Evolutionary conservation across 2,329 filamentous ascomycete genomes (phyloP).

Genomic region (Aspergillus quadricinctus): DNA sequence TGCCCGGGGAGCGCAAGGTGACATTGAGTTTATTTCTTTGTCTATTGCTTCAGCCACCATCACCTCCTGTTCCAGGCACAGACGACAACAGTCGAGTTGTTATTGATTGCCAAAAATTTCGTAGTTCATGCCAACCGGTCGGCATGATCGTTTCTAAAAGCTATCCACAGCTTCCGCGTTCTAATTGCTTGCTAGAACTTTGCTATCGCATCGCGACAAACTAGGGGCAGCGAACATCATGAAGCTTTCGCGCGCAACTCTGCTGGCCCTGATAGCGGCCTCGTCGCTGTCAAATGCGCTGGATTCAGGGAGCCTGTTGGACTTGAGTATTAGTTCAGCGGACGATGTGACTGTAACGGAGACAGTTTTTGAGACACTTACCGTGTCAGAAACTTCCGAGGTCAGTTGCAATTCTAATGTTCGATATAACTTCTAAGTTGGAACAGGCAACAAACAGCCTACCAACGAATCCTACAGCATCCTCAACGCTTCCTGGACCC

Average conservation of each 20-base stretch:
- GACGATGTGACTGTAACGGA: not conserved
- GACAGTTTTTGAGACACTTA: not conserved
- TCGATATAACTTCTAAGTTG: not conserved
- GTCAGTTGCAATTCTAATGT: not conserved
- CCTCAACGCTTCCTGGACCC: no score
- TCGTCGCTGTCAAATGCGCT: not conserved
- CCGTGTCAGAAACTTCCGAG: not conserved
- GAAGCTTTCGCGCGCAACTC: not conserved
- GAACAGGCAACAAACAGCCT: not conserved
- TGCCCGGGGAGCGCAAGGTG: no score
- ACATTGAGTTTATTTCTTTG: not conserved
- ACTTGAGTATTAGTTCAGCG: not conserved
- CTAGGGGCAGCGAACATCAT: not conserved
- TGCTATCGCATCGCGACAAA: not conserved
- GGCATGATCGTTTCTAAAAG: not conserved
- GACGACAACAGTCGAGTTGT: not conserved
- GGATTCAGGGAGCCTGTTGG: not conserved
- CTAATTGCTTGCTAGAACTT: not conserved
- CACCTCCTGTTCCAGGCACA: not conserved
- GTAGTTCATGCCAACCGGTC: no score
- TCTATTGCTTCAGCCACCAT: not conserved
- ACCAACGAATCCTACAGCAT: no score
- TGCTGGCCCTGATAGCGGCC: not conserved
- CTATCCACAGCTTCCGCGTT: not conserved
- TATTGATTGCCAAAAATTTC: not conserved